Conservation (phyloP, 805 yeast species). For the Jamesozyma rosinii region DNA sequence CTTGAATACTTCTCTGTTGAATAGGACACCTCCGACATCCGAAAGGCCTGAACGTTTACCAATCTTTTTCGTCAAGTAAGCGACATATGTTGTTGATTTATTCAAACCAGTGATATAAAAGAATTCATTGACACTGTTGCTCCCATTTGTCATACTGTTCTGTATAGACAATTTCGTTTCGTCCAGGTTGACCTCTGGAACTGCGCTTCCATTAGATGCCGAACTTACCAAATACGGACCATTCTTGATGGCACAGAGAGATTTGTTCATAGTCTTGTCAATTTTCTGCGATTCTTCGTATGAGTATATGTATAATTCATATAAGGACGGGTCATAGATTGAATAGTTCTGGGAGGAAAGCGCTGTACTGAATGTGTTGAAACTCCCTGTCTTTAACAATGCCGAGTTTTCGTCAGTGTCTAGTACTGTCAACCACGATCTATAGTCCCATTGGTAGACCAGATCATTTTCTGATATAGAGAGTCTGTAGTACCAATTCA, state of each 20-base stretch:
- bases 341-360: slow-evolving; percentile 11
- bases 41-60: slow-evolving; percentile 22
- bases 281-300: slow-evolving; percentile 32
- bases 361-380: slow-evolving; percentile 21
- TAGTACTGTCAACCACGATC: slow-evolving; percentile 45
- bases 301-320: slow-evolving; percentile 41
- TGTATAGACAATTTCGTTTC: slow-evolving; percentile 13
- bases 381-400: slow-evolving; percentile 47
- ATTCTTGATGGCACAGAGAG: slow-evolving; percentile 64
- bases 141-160: slow-evolving; percentile 36
- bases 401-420: slow-evolving; percentile 68
- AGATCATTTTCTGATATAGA: slow-evolving; percentile 57
- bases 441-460: slow-evolving; percentile 60
- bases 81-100: slow-evolving; percentile 51
- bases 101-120: slow-evolving; percentile 55
- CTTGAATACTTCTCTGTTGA: slow-evolving; percentile 45
- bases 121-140: slow-evolving; percentile 47
- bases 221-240: slow-evolving; percentile 36
- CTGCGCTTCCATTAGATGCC: slow-evolving; percentile 10
- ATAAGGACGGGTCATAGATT: slow-evolving; percentile 20
- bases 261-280: slow-evolving; percentile 34
- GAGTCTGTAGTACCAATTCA: slow-evolving; percentile 51
- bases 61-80: slow-evolving; percentile 47
- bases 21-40: slow-evolving; percentile 55
- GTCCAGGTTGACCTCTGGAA: slow-evolving; percentile 7